Base-by-base conservation (phyloP, 768 basidiomycete species). In the Mycena metata region DNA sequence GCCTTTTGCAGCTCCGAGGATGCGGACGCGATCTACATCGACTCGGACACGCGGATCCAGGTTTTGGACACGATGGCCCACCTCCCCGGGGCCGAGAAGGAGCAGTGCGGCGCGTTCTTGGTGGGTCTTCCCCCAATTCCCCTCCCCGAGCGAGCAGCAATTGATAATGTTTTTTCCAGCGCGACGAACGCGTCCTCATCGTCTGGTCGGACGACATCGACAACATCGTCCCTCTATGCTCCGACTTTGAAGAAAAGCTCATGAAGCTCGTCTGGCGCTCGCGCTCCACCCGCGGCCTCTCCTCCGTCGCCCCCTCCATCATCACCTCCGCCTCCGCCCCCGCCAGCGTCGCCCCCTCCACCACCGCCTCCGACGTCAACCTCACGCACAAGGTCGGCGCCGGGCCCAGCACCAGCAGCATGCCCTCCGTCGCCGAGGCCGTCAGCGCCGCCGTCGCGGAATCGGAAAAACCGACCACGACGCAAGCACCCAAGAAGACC, bases 101-200 rank as follows among this genome's bases (percentile, higher is more conserved):
- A 96, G 76, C 95, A 96, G 74, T 95, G 92, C 56, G 95, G 90
- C 21, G 95, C 95, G 15, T 96, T 96, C 76, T 85, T 95, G 60
- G 93, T 91, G 77, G 15, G 39, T 42, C 23, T 49, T 24, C 12
- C 16, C 58, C 36, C n/a, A n/a, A n/a, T n/a, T 59, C 63, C 33
- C 62, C 61, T 39, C 30, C 15, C 54, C 19, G 11, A 5, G 13
- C 39, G 9, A 15, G 10, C 16, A 16, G 26, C n/a, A 17, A 21
- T 43, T 66, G 60, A 72, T 67, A 67, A 66, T 68, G 64, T 35
- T 54, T 23, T 16, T 12, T 51, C 23, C 73, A 94, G 93, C 90
- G 95, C 30, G 91, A 95, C 76, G 94, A 96, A 74, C 88, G 89
- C 24, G 92, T 94, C 47, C 83, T 96, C 30, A 85, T 96, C 24